These are phyloP conservation scores for Imleria badia DNA, from an alignment of 768 basidiomycete genomes.

Conservation along the genomic window DNA sequence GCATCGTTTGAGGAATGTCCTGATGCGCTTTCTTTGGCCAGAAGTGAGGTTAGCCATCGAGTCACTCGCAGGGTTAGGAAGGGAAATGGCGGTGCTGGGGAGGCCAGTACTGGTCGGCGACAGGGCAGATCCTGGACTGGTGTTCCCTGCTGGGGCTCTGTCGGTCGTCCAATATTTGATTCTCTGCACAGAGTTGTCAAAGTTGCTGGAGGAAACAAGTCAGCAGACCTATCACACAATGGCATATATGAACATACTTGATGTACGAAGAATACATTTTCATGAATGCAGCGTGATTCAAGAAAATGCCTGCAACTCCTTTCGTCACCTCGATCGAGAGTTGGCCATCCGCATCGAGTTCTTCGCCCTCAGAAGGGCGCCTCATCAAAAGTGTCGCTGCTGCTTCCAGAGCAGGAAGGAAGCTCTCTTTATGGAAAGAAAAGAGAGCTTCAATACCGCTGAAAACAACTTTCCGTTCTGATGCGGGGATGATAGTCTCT, in stretches of 20 bases:
- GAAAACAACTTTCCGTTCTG: conserved; percentile 91
- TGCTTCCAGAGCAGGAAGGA: conserved; percentile 85
- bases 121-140: conserved; percentile 34
- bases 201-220: conserved; percentile 59
- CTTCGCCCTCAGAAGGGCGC: conserved; percentile 41
- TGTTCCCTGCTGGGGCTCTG: conserved; percentile 39
- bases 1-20: conserved; percentile 85
- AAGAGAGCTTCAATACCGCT: conserved; percentile 86
- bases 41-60: conserved; percentile 63
- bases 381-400: conserved; percentile 71
- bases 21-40: conserved; percentile 86
- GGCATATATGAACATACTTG: conserved; percentile 59
- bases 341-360: conserved; percentile 68
- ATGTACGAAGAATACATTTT: conserved; percentile 98
- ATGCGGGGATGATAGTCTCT: conserved; percentile 81
- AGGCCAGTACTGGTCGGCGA: conserved; percentile 63
- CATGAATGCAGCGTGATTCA: conserved; percentile 96
- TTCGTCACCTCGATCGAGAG: conserved; percentile 74
- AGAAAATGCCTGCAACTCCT: conserved; percentile 83
- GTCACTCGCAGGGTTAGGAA: conserved; percentile 39
- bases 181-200: conserved; percentile 88
- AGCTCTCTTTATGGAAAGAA: conserved; percentile 90
- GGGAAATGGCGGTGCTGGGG: conserved; percentile 51
- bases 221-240: conserved; percentile 9
- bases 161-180: conserved; percentile 83